Evolutionary conservation across 2,329 filamentous ascomycete genomes (phyloP).

Genomic region (Chalara sp.): DNA sequence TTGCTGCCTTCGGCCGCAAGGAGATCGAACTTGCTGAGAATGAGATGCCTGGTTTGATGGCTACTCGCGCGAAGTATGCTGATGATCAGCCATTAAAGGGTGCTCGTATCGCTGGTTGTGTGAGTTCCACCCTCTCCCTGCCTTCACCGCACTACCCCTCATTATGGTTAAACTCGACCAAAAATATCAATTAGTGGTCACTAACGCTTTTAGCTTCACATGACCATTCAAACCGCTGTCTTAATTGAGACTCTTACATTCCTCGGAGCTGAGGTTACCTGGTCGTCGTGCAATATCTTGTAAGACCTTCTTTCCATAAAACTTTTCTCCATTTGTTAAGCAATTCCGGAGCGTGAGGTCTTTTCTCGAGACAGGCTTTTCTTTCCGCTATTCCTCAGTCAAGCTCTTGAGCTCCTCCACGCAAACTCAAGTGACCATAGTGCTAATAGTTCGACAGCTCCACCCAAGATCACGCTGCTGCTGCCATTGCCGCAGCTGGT

Average conservation of each 20-base stretch:
- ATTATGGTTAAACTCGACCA: slow-evolving; percentile 1
- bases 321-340: no score
- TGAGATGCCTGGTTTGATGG: slow-evolving; percentile 97
- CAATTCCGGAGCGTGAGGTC: no score
- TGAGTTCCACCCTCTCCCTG: slow-evolving; percentile 34
- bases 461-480: slow-evolving; percentile 91
- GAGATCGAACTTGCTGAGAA: slow-evolving; percentile 98
- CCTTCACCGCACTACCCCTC: not conserved
- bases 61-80: slow-evolving; percentile 87
- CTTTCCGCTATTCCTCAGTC: no score
- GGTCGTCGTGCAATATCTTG: slow-evolving; percentile 99
- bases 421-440: no score
- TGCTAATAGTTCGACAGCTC: not conserved
- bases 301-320: slow-evolving; percentile 52
- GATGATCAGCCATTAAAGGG: slow-evolving; percentile 88
- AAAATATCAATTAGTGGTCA: not conserved
- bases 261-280: slow-evolving; percentile 97
- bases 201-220: slow-evolving; percentile 8
- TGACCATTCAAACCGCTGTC: slow-evolving; percentile 98
- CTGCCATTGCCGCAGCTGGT: slow-evolving; percentile 76
- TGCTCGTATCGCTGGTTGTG: slow-evolving; percentile 92
- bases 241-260: slow-evolving; percentile 95
- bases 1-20: slow-evolving; percentile 96
- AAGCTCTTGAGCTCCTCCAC: no score
- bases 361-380: no score